These are phyloP conservation scores for Fusarium camptoceras DNA, from an alignment of 2,329 filamentous ascomycete genomes.

Conservation along the genomic window DNA sequence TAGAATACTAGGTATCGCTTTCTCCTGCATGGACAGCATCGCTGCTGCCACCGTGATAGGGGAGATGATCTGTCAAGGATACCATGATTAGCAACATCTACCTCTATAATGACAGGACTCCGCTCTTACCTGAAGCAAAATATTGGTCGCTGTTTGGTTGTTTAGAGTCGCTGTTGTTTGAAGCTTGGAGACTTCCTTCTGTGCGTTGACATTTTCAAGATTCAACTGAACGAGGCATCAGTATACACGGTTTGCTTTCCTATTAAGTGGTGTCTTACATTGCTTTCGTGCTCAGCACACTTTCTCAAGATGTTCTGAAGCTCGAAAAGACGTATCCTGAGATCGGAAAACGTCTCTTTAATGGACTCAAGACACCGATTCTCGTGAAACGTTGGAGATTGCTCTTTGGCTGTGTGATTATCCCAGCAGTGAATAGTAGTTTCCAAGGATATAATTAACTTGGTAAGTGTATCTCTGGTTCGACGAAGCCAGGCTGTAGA, in stretches of 20 bases:
- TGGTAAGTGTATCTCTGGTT: not conserved
- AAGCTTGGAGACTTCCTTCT: not conserved
- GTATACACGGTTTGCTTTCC: too few species aligned
- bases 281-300: not conserved
- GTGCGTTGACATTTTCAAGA: not conserved
- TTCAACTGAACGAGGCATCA: not conserved
- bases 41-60: slow-evolving; percentile 1
- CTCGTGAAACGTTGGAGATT: not conserved
- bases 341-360: not conserved
- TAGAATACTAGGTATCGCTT: slow-evolving; percentile 7
- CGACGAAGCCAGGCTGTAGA: not conserved
- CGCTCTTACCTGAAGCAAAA: not conserved
- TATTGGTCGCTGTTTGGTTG: not conserved
- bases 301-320: not conserved
- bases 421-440: slow-evolving; percentile 10
- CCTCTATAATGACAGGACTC: too few species aligned
- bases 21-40: slow-evolving; percentile 29
- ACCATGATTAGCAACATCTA: not conserved
- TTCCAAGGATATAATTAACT: not conserved
- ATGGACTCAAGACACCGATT: not conserved
- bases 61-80: not conserved
- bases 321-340: not conserved
- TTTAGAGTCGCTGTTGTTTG: not conserved
- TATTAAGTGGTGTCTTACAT: too few species aligned
- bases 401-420: not conserved